Percentiles rank a stretch among this genome's conserved stretches.
Conservation (phyloP, 1,284 basidiomycete species). For the Bjerkandera adusta region DNA sequence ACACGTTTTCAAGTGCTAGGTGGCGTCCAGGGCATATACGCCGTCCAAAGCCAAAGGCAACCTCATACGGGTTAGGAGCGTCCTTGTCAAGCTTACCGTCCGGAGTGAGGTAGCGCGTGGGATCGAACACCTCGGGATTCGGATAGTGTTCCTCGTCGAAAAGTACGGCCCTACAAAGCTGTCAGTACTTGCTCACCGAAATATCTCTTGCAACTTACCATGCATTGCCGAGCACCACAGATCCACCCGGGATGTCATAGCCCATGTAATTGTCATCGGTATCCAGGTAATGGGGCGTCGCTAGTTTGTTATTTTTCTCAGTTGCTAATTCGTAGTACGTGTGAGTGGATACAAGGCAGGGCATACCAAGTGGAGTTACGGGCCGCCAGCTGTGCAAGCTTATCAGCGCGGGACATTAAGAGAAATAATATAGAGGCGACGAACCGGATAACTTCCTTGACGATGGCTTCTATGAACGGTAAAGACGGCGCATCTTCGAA, state of each 20-base stretch:
- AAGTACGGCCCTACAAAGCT: slow-evolving; percentile 19
- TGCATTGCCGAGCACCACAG: slow-evolving; percentile 21
- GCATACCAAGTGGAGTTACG: slow-evolving; percentile 1
- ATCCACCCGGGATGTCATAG: slow-evolving; percentile 18
- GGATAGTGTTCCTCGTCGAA: slow-evolving; percentile 17
- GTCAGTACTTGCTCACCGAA: too few species aligned
- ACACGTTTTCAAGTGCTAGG: slow-evolving; percentile 1
- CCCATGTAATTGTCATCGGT: slow-evolving; percentile 7
- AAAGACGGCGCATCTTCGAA: slow-evolving; percentile 30
- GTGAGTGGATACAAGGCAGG: not conserved
- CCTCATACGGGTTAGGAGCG: not conserved
- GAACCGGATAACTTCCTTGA: slow-evolving; percentile 29
- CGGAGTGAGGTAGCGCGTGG: slow-evolving; percentile 5
- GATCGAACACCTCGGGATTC: slow-evolving; percentile 4
- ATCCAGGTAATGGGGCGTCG: not conserved
- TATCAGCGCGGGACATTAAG: too few species aligned
- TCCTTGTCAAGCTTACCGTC: not conserved
- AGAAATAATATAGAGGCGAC: not conserved
- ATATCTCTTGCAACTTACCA: slow-evolving; percentile 17
- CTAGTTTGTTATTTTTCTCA: slow-evolving; percentile 5
- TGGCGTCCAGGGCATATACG: slow-evolving; percentile 17
- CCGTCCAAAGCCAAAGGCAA: slow-evolving; percentile 7
- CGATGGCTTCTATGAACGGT: slow-evolving; percentile 32
- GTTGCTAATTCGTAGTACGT: slow-evolving; percentile 4
- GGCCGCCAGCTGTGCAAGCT: slow-evolving; percentile 10